These are phyloP conservation scores for Tolypocladium tropicale DNA, from an alignment of 2,329 filamentous ascomycete species.

Conservation along the genomic window DNA sequence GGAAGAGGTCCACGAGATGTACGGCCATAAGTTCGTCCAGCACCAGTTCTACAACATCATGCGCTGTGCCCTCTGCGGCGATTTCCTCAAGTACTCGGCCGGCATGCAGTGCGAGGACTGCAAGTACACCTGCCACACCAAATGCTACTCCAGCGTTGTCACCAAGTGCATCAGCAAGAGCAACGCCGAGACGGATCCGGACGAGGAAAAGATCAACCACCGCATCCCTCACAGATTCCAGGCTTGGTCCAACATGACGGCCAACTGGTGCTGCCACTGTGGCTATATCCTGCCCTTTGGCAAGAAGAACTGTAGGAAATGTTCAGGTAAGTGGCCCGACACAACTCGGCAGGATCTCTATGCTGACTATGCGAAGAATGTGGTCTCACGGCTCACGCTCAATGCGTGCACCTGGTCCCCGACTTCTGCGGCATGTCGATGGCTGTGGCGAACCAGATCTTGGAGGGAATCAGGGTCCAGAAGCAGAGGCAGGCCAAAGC, in stretches of 20 bases:
- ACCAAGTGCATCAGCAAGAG: constrained; percentile 99
- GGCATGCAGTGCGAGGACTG: constrained; percentile 99
- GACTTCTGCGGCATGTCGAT: constrained; percentile 99
- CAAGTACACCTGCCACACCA: constrained; percentile 98
- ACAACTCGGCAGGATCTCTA: not conserved
- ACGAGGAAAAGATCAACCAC: constrained; percentile 99
- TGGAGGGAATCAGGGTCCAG: constrained; percentile 73
- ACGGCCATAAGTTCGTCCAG: constrained; percentile 96
- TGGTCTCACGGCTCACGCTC: constrained; percentile 77
- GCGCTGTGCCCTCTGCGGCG: constrained; percentile 94
- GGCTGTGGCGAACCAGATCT: constrained; percentile 88
- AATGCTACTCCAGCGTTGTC: constrained; percentile 92
- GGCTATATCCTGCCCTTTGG: constrained; percentile 92
- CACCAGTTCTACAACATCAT: constrained; percentile 99
- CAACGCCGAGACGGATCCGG: constrained; percentile 94
- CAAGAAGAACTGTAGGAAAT: constrained; percentile 90
- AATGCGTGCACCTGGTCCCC: constrained; percentile 89
- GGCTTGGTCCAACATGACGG: constrained; percentile 92
- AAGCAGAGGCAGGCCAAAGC: constrained; percentile 56
- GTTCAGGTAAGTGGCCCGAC: constrained; percentile 51
- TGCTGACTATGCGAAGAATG: constrained; percentile 54
- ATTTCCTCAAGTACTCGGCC: constrained; percentile 96
- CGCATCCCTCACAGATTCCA: constrained; percentile 96
- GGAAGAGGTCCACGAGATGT: constrained; percentile 97
- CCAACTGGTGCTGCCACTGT: constrained; percentile 99